Evolutionary conservation across 106 monocot genomes (phyloP).

Genomic region (Xerophyta viscosa): DNA sequence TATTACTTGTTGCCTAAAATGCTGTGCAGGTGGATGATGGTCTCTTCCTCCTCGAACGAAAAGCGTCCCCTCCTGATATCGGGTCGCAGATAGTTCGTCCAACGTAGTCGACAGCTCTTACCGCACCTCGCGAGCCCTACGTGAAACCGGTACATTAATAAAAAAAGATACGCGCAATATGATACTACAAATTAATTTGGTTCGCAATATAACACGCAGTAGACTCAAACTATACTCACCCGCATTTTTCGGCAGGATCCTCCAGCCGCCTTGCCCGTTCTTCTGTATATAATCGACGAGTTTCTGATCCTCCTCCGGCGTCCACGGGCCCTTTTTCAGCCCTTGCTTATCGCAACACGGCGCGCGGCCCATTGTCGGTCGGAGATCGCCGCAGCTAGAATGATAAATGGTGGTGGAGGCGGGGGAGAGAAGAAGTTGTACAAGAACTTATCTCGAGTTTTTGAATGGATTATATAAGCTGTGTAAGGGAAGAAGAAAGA

Average conservation of each 20-base stretch:
- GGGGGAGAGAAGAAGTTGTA: too few species aligned
- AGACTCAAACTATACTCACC: slow-evolving; percentile 19
- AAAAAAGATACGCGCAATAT: too few species aligned
- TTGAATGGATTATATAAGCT: not conserved
- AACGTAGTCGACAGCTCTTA: slow-evolving; percentile 70
- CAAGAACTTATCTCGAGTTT: not conserved
- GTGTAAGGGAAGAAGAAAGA: not conserved
- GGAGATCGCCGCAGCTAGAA: too few species aligned
- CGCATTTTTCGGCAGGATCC: slow-evolving; percentile 60
- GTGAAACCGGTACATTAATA: too few species aligned
- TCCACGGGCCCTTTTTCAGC: slow-evolving; percentile 76
- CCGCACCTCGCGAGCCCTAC: slow-evolving; percentile 63
- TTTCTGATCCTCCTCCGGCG: slow-evolving; percentile 58
- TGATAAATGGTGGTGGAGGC: too few species aligned
- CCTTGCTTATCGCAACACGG: slow-evolving; percentile 68
- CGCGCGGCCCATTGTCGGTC: slow-evolving; percentile 34
- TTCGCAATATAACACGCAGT: too few species aligned
- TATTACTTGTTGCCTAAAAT: slow-evolving; percentile 69
- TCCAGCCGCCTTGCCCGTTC: slow-evolving; percentile 65
- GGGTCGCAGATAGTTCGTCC: slow-evolving; percentile 64
- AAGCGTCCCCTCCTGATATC: slow-evolving; percentile 75
- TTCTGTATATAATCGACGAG: slow-evolving; percentile 55
- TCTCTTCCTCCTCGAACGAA: slow-evolving; percentile 70
- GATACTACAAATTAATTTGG: too few species aligned
- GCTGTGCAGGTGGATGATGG: slow-evolving; percentile 69